Evolutionary conservation across 345 rosid genomes (phyloP).

Genomic region (Lepidium sativum): DNA sequence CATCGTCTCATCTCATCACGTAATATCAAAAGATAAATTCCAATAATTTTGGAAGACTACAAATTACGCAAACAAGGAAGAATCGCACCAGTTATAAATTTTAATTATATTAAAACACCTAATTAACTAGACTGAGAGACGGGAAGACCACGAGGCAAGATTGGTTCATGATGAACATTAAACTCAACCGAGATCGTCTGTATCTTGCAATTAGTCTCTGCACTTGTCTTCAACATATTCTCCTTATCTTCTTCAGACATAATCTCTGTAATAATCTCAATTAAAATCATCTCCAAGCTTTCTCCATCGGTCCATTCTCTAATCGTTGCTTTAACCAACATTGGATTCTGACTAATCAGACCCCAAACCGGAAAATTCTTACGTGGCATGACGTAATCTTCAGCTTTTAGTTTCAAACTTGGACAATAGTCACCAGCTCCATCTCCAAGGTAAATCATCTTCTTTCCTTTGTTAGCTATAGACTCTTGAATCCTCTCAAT

Average conservation of each 20-base stretch:
- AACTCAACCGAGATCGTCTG: conserved; percentile 18
- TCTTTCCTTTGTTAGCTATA: conserved; percentile 38
- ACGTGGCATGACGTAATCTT: conserved; percentile 74
- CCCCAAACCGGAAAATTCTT: conserved; percentile 81
- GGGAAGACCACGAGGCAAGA: conserved; percentile 20
- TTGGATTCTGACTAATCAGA: conserved; percentile 46
- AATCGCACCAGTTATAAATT: neutral
- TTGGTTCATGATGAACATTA: conserved; percentile 15
- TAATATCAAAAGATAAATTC: no score
- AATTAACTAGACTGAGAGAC: conserved; percentile 20
- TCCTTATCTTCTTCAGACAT: conserved; percentile 19
- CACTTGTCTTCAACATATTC: neutral
- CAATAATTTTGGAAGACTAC: no score
- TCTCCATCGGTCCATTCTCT: conserved; percentile 73
- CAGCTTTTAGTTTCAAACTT: conserved; percentile 45
- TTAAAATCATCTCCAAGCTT: conserved; percentile 39
- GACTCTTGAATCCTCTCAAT: conserved; percentile 64
- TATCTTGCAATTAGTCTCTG: conserved; percentile 16
- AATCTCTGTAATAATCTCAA: conserved; percentile 30
- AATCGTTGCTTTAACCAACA: conserved; percentile 49
- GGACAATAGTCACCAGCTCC: conserved; percentile 88
- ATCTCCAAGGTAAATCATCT: conserved; percentile 68
- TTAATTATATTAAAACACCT: neutral
- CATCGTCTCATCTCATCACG: no score
- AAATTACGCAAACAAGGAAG: neutral